phyloP scores from a whole-genome alignment of 2,329 filamentous ascomycete genomes.

The Emydomyces testavorans region DNA sequence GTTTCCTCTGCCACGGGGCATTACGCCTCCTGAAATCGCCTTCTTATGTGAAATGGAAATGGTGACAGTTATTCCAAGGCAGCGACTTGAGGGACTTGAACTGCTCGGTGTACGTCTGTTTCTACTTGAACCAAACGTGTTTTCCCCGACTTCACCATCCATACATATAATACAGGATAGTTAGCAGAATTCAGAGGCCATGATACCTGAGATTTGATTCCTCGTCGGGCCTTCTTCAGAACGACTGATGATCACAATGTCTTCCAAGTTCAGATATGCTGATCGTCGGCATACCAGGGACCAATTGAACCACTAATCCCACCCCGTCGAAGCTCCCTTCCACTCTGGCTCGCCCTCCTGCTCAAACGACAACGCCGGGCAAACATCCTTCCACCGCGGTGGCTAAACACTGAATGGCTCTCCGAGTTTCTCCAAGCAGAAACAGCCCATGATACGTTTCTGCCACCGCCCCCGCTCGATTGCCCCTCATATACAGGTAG shows the following conservation, averaged over 20 bases:
- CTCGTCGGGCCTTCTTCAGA: neutral
- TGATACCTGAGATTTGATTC: neutral
- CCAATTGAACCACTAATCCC: constrained; percentile 64
- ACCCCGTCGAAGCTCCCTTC: constrained; percentile 65
- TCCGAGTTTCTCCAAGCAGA: constrained; percentile 69
- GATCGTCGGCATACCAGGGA: constrained; percentile 47
- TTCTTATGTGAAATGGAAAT: constrained; percentile 97
- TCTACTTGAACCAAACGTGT: too few relatives aligned
- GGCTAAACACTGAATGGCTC: constrained; percentile 70
- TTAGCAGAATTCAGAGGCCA: too few relatives aligned
- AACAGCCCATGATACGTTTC: constrained; percentile 62
- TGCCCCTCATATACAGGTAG: constrained; percentile 20
- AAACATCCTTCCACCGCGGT: constrained; percentile 82
- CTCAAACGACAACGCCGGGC: constrained; percentile 89
- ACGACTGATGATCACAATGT: neutral
- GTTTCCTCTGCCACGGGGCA: constrained; percentile 50
- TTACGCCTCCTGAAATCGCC: constrained; percentile 77
- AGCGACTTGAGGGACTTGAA: constrained; percentile 73
- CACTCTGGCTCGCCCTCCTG: constrained; percentile 88
- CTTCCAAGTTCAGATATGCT: neutral
- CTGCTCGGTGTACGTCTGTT: constrained; percentile 70
- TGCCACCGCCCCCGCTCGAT: constrained; percentile 60
- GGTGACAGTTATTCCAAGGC: constrained; percentile 82
- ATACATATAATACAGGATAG: neutral
- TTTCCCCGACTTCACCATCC: neutral